Evolutionary conservation across 176 grass and related monocot species (phyloP).

Genomic region (Avena sativa): DNA sequence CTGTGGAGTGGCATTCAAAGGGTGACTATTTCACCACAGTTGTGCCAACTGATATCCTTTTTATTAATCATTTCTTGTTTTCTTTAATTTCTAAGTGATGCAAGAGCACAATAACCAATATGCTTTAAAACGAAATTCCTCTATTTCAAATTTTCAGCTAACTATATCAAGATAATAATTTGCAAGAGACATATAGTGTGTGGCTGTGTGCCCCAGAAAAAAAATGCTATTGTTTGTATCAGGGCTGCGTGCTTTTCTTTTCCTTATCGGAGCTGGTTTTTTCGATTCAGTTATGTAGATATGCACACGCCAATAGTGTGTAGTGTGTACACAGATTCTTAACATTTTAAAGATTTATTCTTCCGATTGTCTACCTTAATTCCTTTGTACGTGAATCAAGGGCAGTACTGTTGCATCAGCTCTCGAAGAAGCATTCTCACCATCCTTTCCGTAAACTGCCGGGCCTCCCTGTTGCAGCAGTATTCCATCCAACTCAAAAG

Average conservation of each 20-base stretch:
- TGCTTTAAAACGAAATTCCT: neutral
- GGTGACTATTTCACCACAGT: conserved; percentile 98
- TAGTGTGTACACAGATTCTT: neutral
- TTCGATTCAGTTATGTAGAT: neutral
- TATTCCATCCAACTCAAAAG: conserved; percentile 86
- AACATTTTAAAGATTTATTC: neutral
- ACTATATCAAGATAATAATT: neutral
- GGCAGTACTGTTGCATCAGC: conserved; percentile 87
- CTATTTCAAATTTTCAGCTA: neutral
- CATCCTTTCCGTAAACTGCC: conserved; percentile 89
- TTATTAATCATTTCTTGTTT: conserved; percentile 8
- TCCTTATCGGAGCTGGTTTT: neutral
- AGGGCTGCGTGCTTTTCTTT: neutral
- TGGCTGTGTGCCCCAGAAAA: neutral
- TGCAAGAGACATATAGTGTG: neutral
- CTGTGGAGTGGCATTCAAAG: conserved; percentile 95
- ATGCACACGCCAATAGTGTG: neutral
- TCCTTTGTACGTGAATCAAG: conserved; percentile 76
- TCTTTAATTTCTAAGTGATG: conserved; percentile 18
- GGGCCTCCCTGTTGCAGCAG: conserved; percentile 79
- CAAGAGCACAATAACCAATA: conserved; percentile 24
- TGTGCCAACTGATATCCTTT: conserved; percentile 98
- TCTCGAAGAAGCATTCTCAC: conserved; percentile 84
- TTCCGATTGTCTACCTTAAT: conserved; percentile 62
- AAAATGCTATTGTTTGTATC: neutral